Conservation (phyloP, 208 protist species). For the Leishmania tropica region DNA sequence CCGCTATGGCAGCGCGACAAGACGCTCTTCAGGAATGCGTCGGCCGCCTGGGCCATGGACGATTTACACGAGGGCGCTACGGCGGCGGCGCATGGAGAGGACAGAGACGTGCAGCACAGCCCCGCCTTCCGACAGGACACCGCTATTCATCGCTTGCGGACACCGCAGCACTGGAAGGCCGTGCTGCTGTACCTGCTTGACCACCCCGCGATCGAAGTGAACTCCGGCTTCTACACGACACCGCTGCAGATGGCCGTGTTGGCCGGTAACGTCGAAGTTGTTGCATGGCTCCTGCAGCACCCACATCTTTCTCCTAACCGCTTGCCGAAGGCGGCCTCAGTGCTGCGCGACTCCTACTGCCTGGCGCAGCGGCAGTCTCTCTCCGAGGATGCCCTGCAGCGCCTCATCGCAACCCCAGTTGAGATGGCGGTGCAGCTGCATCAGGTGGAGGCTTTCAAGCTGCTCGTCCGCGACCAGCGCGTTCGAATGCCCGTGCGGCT, state of each 20-base stretch:
- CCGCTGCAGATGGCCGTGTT: conserved; percentile 44
- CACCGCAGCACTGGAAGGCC: conserved; percentile 17
- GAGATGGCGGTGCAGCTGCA: conserved; percentile 30
- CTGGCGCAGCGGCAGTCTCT: conserved; percentile 29
- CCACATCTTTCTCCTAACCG: conserved; percentile 32
- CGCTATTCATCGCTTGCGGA: neutral
- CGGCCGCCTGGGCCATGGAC: neutral
- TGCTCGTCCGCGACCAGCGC: conserved; percentile 35
- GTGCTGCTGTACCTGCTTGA: conserved; percentile 38
- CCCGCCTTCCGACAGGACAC: conserved; percentile 10
- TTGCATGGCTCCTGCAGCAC: conserved; percentile 36
- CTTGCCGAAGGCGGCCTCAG: conserved; percentile 20
- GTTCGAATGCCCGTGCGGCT: conserved; percentile 28
- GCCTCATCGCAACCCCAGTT: conserved; percentile 28
- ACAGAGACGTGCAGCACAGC: neutral
- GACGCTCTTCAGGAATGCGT: neutral
- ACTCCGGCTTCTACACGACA: conserved; percentile 40
- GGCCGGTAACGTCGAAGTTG: conserved; percentile 21
- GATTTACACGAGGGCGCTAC: neutral
- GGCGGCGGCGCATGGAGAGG: neutral
- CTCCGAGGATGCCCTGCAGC: conserved; percentile 14
- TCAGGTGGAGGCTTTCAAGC: conserved; percentile 25
- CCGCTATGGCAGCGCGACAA: neutral
- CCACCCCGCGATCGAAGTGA: conserved; percentile 47
- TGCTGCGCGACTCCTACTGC: conserved; percentile 28